These are phyloP conservation scores for Penicillium argentinense DNA, from an alignment of 495 filamentous ascomycete species.

Conservation along the genomic window DNA sequence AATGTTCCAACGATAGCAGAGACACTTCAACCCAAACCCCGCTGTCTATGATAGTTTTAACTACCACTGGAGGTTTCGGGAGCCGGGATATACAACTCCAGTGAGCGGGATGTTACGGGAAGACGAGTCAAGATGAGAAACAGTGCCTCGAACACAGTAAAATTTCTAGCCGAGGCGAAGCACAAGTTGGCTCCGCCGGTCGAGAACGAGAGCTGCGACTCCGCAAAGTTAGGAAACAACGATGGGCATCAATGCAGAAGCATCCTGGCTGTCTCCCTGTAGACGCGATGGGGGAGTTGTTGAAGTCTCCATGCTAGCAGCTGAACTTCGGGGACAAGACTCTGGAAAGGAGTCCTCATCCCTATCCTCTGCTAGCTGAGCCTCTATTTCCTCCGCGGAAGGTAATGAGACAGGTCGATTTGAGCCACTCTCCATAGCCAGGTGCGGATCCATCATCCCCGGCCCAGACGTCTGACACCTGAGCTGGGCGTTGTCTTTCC, in stretches of 20 bases:
- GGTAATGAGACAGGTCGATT: conserved; percentile 2
- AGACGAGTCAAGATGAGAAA: background rate
- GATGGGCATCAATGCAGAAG: background rate
- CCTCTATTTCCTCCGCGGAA: background rate
- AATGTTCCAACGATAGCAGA: conserved; percentile 1
- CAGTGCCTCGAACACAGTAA: background rate
- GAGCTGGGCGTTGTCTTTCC: conserved; percentile 22
- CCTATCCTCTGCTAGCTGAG: no score
- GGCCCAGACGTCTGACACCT: conserved; percentile 3
- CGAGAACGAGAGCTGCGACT: background rate
- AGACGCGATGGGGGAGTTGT: background rate
- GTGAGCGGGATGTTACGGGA: background rate
- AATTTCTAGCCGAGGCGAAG: background rate
- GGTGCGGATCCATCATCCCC: conserved; percentile 7
- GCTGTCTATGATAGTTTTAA: conserved; percentile 14
- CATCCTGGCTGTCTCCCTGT: background rate
- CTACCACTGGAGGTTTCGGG: conserved; percentile 7
- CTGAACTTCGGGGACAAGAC: background rate
- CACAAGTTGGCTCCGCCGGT: no score
- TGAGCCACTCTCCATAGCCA: background rate
- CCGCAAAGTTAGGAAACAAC: background rate
- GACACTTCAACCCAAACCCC: background rate
- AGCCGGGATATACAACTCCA: background rate
- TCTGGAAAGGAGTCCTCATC: no score
- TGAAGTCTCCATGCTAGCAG: background rate